Evolutionary conservation across 208 protist species (phyloP), one percentile per base, ranked within the genome.

Genomic region (Trypanosoma rangeli): DNA sequence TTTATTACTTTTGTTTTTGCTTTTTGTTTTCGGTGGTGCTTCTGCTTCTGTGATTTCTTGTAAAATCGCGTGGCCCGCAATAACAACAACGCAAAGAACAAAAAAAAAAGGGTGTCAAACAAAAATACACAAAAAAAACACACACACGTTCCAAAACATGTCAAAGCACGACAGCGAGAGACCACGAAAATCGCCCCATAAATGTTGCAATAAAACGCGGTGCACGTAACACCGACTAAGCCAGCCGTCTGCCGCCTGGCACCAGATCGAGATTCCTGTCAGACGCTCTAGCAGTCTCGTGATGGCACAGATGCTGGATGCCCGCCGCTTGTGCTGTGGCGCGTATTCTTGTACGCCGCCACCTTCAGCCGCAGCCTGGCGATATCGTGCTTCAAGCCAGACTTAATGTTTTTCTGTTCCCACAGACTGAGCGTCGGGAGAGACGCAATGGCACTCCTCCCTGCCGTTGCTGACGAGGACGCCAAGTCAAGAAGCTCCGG

Each of bases 341-440:
- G 33, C 18, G 42, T 65, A 22, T 79, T 64, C 46, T 90, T 90
- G 57, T 82, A 84, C 28, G 83, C 66, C 12, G 67, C 74, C 9
- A 92, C 78, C 10, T 59, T 55, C 26, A 72, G 60, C 0, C 87
- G 84, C 37, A 93, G 68, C 9, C 35, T 35, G 0, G 87, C 84
- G 7, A 93, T 69, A 29, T 88, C 78, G 13, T 80, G 58, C 7
- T 66, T 58, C 5, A 90, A 50, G 13, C 85, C 39, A 10, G 71
- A 57, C 31, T 63, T 48, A 42, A 93, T 79, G 39, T 58, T 49
- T 24, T 81, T 73, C 42, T 70, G 69, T 54, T 58, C 73, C 28
- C 82, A 71, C 13, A 50, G n/a, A n/a, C 72, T 78, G 52, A 81
- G 78, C 3, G 71, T 79, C 20, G 87, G 84, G 13, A 93, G 59